Evolutionary conservation across 1,139 yeast species (phyloP).

Genomic region (Yamadazyma siamensis): DNA sequence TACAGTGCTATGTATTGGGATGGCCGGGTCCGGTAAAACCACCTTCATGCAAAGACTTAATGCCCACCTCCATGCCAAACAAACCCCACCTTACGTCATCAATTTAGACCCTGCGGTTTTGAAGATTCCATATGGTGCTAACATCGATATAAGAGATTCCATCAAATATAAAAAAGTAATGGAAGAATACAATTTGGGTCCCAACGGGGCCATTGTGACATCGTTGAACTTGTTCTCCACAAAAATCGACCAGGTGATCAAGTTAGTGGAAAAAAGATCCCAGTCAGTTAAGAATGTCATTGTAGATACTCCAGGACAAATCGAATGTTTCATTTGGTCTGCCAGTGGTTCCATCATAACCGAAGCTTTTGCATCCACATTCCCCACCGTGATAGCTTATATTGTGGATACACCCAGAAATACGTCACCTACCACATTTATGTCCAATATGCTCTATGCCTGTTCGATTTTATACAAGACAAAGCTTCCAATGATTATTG

Average conservation of each 20-base stretch:
- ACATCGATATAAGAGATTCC: constrained; percentile 94
- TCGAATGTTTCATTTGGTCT: constrained; percentile 95
- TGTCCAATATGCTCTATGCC: constrained; percentile 97
- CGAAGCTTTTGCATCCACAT: constrained; percentile 92
- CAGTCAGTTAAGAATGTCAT: constrained; percentile 67
- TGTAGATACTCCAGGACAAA: constrained; percentile 97
- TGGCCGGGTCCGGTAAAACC: constrained; percentile 98
- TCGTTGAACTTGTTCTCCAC: constrained; percentile 89
- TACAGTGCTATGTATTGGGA: constrained; percentile 82
- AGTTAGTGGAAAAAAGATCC: constrained; percentile 77
- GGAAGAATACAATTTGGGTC: constrained; percentile 91
- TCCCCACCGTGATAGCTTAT: constrained; percentile 94
- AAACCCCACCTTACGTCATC: constrained; percentile 81
- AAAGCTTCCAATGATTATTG: constrained; percentile 93
- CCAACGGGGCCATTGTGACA: constrained; percentile 98
- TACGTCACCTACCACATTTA: constrained; percentile 91
- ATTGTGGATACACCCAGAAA: constrained; percentile 96
- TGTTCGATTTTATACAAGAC: constrained; percentile 96
- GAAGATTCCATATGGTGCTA: constrained; percentile 88
- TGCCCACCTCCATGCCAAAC: constrained; percentile 74
- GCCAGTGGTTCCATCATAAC: constrained; percentile 97
- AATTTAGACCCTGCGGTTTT: constrained; percentile 96
- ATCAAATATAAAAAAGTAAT: constrained; percentile 94
- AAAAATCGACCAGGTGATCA: constrained; percentile 92
- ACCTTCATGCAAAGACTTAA: constrained; percentile 95